phyloP scores from a whole-genome alignment of 1,139 yeast species.

The Kodamaea ohmeri region DNA sequence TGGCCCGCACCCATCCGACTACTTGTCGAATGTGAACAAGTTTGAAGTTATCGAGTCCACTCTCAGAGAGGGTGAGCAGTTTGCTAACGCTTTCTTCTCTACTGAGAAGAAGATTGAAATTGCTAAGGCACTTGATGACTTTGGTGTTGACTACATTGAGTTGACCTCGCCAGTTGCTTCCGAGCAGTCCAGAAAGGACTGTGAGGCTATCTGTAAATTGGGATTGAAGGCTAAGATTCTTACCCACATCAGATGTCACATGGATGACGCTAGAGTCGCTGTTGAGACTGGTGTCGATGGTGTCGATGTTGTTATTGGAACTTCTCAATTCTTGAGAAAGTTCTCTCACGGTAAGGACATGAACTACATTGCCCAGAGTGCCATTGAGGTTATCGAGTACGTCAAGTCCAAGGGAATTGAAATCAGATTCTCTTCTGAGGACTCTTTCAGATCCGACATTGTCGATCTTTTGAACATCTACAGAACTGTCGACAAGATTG shows the following conservation, averaged over 20 bases:
- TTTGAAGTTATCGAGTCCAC: constrained; percentile 95
- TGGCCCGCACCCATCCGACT: constrained; percentile 95
- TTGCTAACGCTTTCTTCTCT: constrained; percentile 93
- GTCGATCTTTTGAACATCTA: constrained; percentile 93
- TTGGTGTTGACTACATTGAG: constrained; percentile 97
- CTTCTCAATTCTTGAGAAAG: constrained; percentile 92
- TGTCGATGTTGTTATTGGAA: constrained; percentile 97
- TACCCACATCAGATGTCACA: constrained; percentile 92
- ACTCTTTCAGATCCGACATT: constrained; percentile 94
- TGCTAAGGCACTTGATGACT: constrained; percentile 95
- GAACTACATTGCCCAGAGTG: constrained; percentile 96
- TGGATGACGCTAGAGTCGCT: constrained; percentile 97
- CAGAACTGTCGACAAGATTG: constrained; percentile 95
- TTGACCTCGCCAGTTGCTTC: constrained; percentile 97
- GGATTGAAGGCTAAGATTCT: constrained; percentile 94
- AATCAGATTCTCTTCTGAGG: constrained; percentile 95
- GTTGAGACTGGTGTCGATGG: constrained; percentile 99
- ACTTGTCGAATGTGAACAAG: constrained; percentile 80
- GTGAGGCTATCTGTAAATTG: constrained; percentile 96
- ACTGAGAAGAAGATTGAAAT: constrained; percentile 96
- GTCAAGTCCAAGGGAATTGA: constrained; percentile 97
- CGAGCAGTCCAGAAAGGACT: constrained; percentile 88
- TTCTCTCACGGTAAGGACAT: constrained; percentile 98
- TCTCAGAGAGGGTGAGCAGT: constrained; percentile 97
- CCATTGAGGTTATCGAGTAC: constrained; percentile 94